Conservation (phyloP, 2,329 filamentous ascomycete species). For the Phyllosticta citriasiana region DNA sequence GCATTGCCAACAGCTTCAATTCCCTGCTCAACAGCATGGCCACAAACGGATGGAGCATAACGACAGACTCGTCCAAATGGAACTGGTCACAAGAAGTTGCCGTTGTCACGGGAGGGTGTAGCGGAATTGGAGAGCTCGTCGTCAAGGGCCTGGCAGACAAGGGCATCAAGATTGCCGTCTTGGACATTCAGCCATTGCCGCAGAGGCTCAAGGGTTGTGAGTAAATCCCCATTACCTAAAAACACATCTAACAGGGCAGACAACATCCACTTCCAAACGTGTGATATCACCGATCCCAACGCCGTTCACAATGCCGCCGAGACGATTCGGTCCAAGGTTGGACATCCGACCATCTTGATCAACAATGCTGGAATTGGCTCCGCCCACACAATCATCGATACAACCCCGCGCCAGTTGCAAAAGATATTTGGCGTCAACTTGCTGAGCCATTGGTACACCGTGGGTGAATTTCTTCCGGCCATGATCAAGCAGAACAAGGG, state of each 20-base stretch:
- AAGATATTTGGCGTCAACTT: slow-evolving; percentile 29
- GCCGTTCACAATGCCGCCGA: slow-evolving; percentile 20
- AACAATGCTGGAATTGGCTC: slow-evolving; percentile 28
- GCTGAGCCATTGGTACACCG: slow-evolving; percentile 26
- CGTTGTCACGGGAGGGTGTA: slow-evolving; percentile 28
- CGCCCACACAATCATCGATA: slow-evolving; percentile 24
- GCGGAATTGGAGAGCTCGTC: slow-evolving; percentile 25
- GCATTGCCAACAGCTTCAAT: slow-evolving; percentile 22
- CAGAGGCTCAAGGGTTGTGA: slow-evolving; percentile 19
- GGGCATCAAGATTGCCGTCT: slow-evolving; percentile 23
- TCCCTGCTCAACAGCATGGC: slow-evolving; percentile 22
- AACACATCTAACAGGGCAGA: slow-evolving; percentile 12
- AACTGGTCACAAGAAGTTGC: slow-evolving; percentile 24
- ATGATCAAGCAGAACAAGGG: slow-evolving; percentile 30
- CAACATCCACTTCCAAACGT: slow-evolving; percentile 22
- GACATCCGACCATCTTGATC: slow-evolving; percentile 24
- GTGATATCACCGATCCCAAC: slow-evolving; percentile 24
- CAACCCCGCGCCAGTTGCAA: slow-evolving; percentile 19
- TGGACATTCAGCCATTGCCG: slow-evolving; percentile 25
- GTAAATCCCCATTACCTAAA: neutral
- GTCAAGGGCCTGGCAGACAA: slow-evolving; percentile 19
- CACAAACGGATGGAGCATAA: slow-evolving; percentile 30
- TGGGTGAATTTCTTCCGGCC: slow-evolving; percentile 25
- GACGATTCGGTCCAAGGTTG: slow-evolving; percentile 16
- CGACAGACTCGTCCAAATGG: slow-evolving; percentile 23